Base-by-base conservation (phyloP, 805 yeast species). In the Lachancea mirantina region DNA sequence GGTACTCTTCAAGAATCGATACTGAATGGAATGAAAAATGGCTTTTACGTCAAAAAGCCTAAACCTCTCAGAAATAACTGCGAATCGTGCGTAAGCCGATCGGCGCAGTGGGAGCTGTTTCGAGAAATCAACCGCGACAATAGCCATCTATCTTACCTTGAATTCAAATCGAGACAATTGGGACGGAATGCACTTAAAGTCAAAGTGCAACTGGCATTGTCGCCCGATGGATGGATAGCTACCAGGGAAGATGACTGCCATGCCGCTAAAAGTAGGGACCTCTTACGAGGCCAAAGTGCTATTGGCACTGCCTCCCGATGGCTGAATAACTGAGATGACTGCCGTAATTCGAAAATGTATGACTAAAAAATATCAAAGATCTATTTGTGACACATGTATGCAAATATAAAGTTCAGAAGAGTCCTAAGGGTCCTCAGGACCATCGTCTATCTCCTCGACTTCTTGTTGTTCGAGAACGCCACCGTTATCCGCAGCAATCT, bases 1-100 rank as follows among this genome's bases (percentile, higher is more conserved):
- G 23, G 27, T 4, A 13, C 23, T 8, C 21, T 34, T 8, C 53
- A 50, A 23, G 64, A 65, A 37, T 50, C 57, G 1, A 53, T 78
- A 8, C 64, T 72, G 25, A 70, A 71, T 42, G 85, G 84, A 0
- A 72, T 78, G 4, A 73, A 67, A 39, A 74, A 74, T 40, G 88
- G 89, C 0, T 64, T 67, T 14, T 64, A 52, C 34, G 39, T 65
- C 1, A 76, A 72, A 42, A 35, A 40, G 2, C 66, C 57, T 23
- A 59, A 56, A 28, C 65, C 67, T 0, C 62, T 77, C 1, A 54
- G 65, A 23, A 49, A 46, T 11, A 62, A 66, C 10, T 74, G 76
- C 5, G 50, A 53, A 30, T 23, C 56, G 0, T 18, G 34, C 1
- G 30, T 56, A 4, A 49, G 57, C 17, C 39, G 60, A 26, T 38